phyloP scores from a whole-genome alignment of 2,329 filamentous ascomycete species.

The Hypoxylon sp. region DNA sequence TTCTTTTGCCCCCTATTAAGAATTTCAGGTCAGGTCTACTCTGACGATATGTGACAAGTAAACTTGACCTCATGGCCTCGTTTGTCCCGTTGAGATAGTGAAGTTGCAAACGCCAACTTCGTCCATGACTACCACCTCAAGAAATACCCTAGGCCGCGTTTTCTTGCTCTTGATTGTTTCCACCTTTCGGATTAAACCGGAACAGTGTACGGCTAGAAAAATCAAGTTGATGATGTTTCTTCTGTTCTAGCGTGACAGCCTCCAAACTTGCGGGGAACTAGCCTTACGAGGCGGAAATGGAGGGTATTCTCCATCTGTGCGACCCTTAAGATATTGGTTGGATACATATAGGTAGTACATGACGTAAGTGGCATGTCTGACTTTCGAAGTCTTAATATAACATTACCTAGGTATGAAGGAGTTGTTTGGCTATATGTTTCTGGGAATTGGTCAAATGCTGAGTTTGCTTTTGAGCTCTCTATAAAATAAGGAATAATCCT shows the following conservation, averaged over 20 bases:
- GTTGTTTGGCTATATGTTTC: no score
- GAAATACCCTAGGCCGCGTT: no score
- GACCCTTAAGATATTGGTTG: background rate
- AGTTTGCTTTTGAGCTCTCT: background rate
- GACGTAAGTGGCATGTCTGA: background rate
- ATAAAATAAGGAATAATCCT: background rate
- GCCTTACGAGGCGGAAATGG: conserved; percentile 1
- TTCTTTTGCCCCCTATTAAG: no score
- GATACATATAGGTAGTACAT: background rate
- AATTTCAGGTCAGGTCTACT: no score
- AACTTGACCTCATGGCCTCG: no score
- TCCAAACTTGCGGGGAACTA: conserved; percentile 22
- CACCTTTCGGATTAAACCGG: conserved; percentile 38
- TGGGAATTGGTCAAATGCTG: no score
- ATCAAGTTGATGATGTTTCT: conserved; percentile 3
- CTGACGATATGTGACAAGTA: no score
- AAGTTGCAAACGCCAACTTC: no score
- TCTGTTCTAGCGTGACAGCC: conserved; percentile 13
- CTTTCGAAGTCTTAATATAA: background rate
- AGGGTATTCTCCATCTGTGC: conserved; percentile 13
- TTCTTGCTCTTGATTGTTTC: no score
- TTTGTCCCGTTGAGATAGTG: no score
- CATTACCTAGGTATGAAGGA: no score
- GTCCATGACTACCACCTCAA: no score
- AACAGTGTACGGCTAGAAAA: background rate